These are phyloP conservation scores for Epichloe brachyelytri DNA, from an alignment of 2,329 filamentous ascomycete species.

Conservation along the genomic window DNA sequence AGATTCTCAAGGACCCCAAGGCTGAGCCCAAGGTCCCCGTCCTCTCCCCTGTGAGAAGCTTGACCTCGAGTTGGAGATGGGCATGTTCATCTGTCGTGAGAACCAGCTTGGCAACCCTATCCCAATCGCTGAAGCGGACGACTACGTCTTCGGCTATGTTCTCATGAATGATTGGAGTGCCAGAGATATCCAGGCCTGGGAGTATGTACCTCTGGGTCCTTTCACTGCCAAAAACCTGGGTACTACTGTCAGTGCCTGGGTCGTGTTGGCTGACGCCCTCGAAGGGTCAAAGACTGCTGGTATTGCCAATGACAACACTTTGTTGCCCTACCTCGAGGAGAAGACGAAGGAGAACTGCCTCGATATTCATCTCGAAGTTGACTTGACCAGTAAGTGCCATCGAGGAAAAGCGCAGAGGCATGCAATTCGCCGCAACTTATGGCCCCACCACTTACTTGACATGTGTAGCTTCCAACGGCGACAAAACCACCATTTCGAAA, in stretches of 20 bases:
- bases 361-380: slow-evolving; percentile 25
- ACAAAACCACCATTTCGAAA: slow-evolving; percentile 19
- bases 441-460: too few relatives aligned
- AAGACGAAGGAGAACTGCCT: slow-evolving; percentile 24
- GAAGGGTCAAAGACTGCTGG: slow-evolving; percentile 15
- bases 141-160: slow-evolving; percentile 58
- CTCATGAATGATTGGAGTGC: slow-evolving; percentile 54
- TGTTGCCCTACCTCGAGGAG: slow-evolving; percentile 42
- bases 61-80: slow-evolving; percentile 69
- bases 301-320: slow-evolving; percentile 20
- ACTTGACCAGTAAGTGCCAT: slow-evolving; percentile 24
- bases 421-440: background rate
- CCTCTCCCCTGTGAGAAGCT: slow-evolving; percentile 47
- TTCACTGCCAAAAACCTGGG: slow-evolving; percentile 50
- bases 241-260: slow-evolving; percentile 49
- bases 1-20: slow-evolving; percentile 43
- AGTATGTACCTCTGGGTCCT: slow-evolving; percentile 49
- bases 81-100: slow-evolving; percentile 55
- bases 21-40: slow-evolving; percentile 42
- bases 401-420: background rate
- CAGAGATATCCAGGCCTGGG: slow-evolving; percentile 47
- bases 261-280: slow-evolving; percentile 47
- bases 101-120: slow-evolving; percentile 58
- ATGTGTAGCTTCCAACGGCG: slow-evolving; percentile 16
- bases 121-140: slow-evolving; percentile 50